Conservation (phyloP, 2,329 filamentous ascomycete species). For the Tolypocladium sp. region DNA sequence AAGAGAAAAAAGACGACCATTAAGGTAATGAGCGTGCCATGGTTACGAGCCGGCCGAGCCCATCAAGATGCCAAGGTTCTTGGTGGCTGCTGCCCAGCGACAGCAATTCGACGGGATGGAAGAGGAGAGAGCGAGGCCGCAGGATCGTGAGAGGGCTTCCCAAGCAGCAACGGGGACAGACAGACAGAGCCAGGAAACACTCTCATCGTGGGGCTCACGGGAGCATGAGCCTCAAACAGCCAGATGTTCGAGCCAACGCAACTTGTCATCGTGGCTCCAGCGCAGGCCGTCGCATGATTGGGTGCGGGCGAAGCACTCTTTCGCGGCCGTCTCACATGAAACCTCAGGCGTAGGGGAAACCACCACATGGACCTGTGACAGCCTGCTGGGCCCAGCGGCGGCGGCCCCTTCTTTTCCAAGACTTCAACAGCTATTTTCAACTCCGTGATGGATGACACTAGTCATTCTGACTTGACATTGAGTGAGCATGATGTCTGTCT, state of each 20-base stretch:
- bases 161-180: not conserved
- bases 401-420: not conserved
- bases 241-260: not conserved
- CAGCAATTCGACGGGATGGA: not conserved
- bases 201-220: not conserved
- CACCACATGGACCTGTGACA: not conserved
- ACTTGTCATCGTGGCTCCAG: not conserved
- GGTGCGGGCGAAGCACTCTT: not conserved
- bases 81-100: not conserved
- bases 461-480: not conserved
- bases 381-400: not conserved
- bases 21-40: constrained; percentile 6
- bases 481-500: not conserved
- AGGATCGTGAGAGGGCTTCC: not conserved
- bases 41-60: not conserved
- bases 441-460: not conserved
- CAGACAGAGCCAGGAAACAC: not conserved
- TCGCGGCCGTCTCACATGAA: constrained; percentile 2
- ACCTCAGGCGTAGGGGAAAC: constrained; percentile 3
- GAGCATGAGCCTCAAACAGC: not conserved
- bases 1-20: constrained; percentile 7
- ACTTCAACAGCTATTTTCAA: not conserved
- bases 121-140: not conserved
- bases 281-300: not conserved
- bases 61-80: not conserved